phyloP scores from a whole-genome alignment of 768 basidiomycete genomes.

The Suillus plorans region DNA sequence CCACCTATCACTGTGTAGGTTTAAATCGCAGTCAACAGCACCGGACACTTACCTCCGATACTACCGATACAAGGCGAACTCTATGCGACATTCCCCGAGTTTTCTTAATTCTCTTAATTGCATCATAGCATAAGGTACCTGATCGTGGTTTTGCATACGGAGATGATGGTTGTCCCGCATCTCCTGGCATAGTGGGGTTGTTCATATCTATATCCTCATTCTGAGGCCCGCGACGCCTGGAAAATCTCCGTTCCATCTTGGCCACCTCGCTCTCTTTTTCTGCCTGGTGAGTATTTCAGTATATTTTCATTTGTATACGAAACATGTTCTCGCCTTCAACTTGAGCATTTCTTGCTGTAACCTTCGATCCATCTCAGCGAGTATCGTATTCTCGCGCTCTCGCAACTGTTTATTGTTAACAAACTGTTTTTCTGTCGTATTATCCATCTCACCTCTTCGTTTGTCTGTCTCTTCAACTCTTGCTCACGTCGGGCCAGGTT shows the following conservation, averaged over 20 bases:
- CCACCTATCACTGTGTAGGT: not conserved
- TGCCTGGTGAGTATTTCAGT: not conserved
- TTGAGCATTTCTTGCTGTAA: not conserved
- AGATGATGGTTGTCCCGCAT: not conserved
- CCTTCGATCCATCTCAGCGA: not conserved
- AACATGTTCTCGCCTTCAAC: not conserved
- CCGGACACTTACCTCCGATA: not conserved
- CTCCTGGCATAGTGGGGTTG: not conserved
- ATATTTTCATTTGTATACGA: not conserved
- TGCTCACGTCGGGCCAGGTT: not conserved
- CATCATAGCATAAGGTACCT: not conserved
- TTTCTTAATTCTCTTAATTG: conserved; percentile 10
- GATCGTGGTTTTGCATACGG: not conserved
- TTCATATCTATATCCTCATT: not conserved
- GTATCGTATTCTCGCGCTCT: not conserved
- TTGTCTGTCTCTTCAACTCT: not conserved
- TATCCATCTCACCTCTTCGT: not conserved
- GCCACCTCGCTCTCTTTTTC: not conserved
- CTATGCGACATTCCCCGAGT: not conserved
- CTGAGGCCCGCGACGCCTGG: not conserved
- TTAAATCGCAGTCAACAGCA: not conserved
- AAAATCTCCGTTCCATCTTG: not conserved
- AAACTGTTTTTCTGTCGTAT: too few species aligned
- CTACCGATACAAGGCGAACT: conserved; percentile 3
- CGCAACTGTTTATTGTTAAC: not conserved